Evolutionary conservation across 2,329 filamentous ascomycete species (phyloP).

Genomic region (Clarireedia homoeocarpa): DNA sequence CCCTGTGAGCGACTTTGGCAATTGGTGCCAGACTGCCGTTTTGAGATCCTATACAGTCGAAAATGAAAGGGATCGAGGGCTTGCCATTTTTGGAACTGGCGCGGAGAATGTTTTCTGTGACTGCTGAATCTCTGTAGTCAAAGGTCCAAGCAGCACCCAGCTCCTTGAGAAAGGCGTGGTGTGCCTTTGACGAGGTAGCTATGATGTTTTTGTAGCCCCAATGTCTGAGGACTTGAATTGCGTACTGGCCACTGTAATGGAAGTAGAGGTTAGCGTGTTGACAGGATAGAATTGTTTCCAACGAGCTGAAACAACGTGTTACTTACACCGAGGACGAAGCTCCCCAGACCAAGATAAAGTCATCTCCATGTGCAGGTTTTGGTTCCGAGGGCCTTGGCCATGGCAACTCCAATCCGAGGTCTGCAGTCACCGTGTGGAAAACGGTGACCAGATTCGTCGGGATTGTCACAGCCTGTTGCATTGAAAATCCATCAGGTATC

Average conservation of each 20-base stretch:
- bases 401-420: background rate
- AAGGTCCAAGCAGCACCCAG: conserved; percentile 15
- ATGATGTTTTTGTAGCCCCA: conserved; percentile 45
- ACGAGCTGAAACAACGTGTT: background rate
- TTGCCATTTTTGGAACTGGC: conserved; percentile 3
- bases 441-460: background rate
- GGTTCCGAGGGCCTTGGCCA: background rate
- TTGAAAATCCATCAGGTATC: background rate
- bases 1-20: conserved; percentile 40
- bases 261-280: background rate
- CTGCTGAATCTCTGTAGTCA: conserved; percentile 26
- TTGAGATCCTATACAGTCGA: conserved; percentile 49
- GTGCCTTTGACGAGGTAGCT: conserved; percentile 23
- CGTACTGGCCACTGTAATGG: conserved; percentile 19
- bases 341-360: background rate
- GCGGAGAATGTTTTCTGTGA: conserved; percentile 19
- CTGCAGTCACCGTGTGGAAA: background rate
- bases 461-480: background rate
- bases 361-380: background rate
- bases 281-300: background rate
- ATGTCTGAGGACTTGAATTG: conserved; percentile 37
- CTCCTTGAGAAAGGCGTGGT: conserved; percentile 26
- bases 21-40: conserved; percentile 41
- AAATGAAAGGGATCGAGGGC: conserved; percentile 35
- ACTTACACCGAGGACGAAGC: background rate